Base-by-base conservation (phyloP, 140 eudicot species). In the Cichorium intybus region DNA sequence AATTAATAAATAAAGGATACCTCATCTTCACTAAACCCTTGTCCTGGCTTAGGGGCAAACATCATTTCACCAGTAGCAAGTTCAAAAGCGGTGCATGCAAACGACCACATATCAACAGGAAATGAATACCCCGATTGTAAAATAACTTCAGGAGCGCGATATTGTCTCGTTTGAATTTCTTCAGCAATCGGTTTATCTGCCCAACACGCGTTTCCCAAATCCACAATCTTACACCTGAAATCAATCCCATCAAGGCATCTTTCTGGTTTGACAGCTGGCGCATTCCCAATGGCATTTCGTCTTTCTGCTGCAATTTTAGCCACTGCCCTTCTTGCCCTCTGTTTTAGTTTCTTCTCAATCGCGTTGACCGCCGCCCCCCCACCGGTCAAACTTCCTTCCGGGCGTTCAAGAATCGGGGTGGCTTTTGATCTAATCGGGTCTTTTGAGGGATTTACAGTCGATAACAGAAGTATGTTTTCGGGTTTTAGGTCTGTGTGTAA, bases 191-290 rank as follows among this genome's bases (percentile, higher is more conserved):
- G 87, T 48, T 79, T 77, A 73, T 82, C 92, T 4, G 77, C 99
- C 99, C 99, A 88, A 76, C 99, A 93, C 10, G 99, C 95, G 78
- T 88, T 93, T 57, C 99, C 99, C 73, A 93, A 88, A 79, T 93
- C 99, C 66, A 93, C 99, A 54, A 93, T 73, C 68, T 93, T 93
- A 65, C 99, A 93, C 63, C 81, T 85, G 77, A 93, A 49, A 68
- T 83, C 86, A 51, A 93, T 85, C 64, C 88, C 97, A 75, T 93
- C 94, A 68, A 93, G 82, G 73, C 88, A 73, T 78, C 90, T 77
- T n/a, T 80, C 77, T 62, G 95, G 88, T 68, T 88, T 85, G 23
- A 85, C 79, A 57, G 41, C 68, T 49, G 62, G 57, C 26, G 69
- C 75, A 11, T 71, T 27, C 66, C 86, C 96, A 70, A 85, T 69